These are phyloP conservation scores for Narthecium ossifragum DNA, from an alignment of 106 monocot genomes.

Conservation along the genomic window DNA sequence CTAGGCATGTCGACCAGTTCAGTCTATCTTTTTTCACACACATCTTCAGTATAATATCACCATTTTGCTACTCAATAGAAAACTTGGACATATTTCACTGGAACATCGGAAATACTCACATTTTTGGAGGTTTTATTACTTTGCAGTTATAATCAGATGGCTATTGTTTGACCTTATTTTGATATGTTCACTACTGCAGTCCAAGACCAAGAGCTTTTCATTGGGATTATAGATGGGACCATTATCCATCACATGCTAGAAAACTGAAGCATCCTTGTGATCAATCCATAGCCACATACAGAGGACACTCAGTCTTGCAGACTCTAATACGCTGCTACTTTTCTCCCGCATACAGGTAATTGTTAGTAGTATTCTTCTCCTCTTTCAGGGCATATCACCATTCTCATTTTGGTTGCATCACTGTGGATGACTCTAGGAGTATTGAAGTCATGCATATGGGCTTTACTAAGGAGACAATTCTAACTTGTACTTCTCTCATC, in stretches of 20 bases:
- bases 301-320: constrained; percentile 73
- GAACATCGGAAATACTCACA: no score
- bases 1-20: neutral
- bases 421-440: no score
- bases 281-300: constrained; percentile 75
- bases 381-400: no score
- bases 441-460: no score
- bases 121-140: no score
- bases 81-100: no score
- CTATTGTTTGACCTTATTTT: neutral
- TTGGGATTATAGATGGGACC: constrained; percentile 92
- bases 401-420: no score
- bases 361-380: no score
- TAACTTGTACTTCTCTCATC: no score
- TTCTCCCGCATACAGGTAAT: constrained; percentile 70
- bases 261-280: constrained; percentile 57
- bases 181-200: constrained; percentile 24
- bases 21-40: neutral
- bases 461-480: no score
- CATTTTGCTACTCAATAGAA: no score
- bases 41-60: neutral
- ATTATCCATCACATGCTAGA: constrained; percentile 47
- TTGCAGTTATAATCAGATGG: no score
- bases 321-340: constrained; percentile 94
- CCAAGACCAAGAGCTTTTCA: constrained; percentile 23